These are phyloP conservation scores for Eimeria acervulina DNA, from an alignment of 169 alveolate species.

Conservation along the genomic window DNA sequence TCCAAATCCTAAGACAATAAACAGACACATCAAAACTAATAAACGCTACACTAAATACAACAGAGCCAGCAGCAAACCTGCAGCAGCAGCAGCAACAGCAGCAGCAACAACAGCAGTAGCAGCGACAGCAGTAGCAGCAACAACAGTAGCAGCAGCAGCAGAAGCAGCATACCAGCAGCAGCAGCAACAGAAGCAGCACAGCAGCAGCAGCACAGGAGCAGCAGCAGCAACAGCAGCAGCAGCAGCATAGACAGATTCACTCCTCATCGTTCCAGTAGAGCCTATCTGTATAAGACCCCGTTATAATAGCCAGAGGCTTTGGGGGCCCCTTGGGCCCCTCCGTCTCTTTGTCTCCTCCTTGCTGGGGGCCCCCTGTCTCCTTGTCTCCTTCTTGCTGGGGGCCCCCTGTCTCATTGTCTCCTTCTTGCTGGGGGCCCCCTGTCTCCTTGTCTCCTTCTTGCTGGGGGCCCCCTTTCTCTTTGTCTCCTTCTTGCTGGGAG, in stretches of 20 bases:
- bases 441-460: background rate
- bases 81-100: constrained; percentile 12
- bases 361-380: no score
- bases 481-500: background rate
- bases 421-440: background rate
- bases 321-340: constrained; percentile 13
- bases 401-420: background rate
- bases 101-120: background rate
- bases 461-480: background rate
- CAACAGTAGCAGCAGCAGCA: background rate
- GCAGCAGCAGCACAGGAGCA: no score
- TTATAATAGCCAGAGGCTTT: background rate
- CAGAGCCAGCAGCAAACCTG: background rate
- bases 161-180: background rate
- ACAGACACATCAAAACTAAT: background rate
- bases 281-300: constrained; percentile 27
- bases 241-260: background rate
- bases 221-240: constrained; percentile 7
- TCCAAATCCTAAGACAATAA: background rate
- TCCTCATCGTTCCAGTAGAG: constrained; percentile 21
- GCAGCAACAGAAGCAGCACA: background rate
- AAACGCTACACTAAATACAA: background rate
- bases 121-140: background rate
- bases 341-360: background rate
- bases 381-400: background rate